A percentile compares a stretch with the other conserved stretches of the same genome.
Evolutionary conservation across 2,329 filamentous ascomycete genomes (phyloP).

Genomic region (Aureobasidium sp.): DNA sequence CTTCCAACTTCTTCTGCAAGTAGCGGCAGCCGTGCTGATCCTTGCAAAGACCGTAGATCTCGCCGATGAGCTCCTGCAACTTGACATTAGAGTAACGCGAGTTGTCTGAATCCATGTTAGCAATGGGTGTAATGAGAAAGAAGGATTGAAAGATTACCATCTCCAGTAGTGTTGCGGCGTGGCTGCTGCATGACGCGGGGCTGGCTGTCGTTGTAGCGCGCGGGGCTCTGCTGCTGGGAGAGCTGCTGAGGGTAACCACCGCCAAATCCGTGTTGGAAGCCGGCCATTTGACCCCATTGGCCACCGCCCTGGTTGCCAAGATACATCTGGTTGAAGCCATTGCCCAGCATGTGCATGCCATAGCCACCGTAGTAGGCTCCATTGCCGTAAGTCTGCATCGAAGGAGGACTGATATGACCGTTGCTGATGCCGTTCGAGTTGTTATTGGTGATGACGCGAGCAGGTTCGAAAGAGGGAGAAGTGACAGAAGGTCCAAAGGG

Average conservation of each 20-base stretch:
- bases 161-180: conserved; percentile 65
- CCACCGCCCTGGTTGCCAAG: conserved; percentile 34
- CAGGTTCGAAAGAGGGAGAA: conserved; percentile 18
- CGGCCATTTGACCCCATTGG: conserved; percentile 20
- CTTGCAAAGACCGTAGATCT: conserved; percentile 87
- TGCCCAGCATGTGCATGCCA: conserved; percentile 54
- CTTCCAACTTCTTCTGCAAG: conserved; percentile 93
- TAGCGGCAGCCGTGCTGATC: conserved; percentile 97
- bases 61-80: conserved; percentile 69
- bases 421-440: neutral
- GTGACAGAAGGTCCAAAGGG: conserved; percentile 63
- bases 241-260: conserved; percentile 45
- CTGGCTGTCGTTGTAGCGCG: conserved; percentile 60
- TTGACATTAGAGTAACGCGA: conserved; percentile 77
- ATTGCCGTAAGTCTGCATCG: conserved; percentile 23
- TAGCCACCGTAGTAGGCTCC: conserved; percentile 43
- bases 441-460: neutral
- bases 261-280: conserved; percentile 45
- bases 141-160: conserved; percentile 43
- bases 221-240: conserved; percentile 33
- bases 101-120: conserved; percentile 26
- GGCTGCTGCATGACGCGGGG: conserved; percentile 61
- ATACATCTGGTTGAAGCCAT: conserved; percentile 60
- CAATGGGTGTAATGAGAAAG: neutral
- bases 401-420: conserved; percentile 14